Conservation (phyloP, 176 grass and related monocot genomes). For the Neostapfia colusana region DNA sequence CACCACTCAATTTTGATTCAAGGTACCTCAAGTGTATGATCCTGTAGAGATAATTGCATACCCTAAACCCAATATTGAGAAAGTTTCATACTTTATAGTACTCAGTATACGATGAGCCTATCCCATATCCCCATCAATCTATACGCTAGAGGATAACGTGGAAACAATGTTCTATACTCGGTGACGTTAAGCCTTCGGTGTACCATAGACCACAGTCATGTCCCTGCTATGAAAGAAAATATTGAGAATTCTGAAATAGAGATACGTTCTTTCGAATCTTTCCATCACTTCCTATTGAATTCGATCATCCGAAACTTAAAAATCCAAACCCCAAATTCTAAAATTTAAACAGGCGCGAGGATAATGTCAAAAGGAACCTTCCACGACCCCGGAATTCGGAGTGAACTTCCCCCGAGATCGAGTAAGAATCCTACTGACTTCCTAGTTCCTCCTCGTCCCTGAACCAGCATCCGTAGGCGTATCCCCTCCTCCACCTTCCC, state of each 20-base stretch:
- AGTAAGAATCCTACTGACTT: conserved; percentile 24
- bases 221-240: background rate
- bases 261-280: background rate
- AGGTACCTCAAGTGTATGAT: too few relatives aligned
- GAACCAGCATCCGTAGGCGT: background rate
- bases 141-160: too few relatives aligned
- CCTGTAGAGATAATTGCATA: too few relatives aligned
- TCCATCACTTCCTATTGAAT: background rate
- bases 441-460: background rate
- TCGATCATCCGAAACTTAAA: background rate
- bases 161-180: background rate
- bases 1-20: too few relatives aligned
- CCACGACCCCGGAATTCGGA: background rate
- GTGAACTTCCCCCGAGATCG: background rate
- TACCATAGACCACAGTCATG: background rate
- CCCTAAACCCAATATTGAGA: too few relatives aligned
- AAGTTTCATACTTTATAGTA: too few relatives aligned
- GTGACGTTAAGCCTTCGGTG: background rate
- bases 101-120: too few relatives aligned
- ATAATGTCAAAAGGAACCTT: conserved; percentile 10
- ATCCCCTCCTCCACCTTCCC: conserved; percentile 25
- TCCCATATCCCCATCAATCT: too few relatives aligned
- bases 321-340: background rate
- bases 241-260: background rate
- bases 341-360: background rate